Evolutionary conservation across 1,284 basidiomycete genomes (phyloP).

Genomic region (Boletus semigastroideus): DNA sequence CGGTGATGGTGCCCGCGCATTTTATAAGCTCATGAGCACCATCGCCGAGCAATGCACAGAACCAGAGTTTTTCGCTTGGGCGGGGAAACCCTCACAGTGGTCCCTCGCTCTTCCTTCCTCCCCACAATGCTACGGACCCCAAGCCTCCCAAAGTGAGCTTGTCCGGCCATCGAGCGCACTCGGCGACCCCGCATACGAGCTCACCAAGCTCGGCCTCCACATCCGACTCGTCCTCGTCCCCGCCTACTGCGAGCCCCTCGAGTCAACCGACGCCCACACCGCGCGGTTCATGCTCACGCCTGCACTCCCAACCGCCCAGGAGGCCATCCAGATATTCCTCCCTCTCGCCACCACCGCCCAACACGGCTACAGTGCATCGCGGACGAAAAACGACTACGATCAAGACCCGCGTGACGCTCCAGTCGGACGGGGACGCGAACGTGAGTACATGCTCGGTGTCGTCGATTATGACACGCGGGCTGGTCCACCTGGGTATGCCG

Average conservation of each 20-base stretch:
- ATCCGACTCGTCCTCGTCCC: slow-evolving; percentile 22
- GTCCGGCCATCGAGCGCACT: slow-evolving; percentile 9
- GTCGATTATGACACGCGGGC: slow-evolving; percentile 25
- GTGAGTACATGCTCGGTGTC: slow-evolving; percentile 23
- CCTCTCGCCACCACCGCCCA: slow-evolving; percentile 5
- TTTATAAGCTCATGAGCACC: slow-evolving; percentile 21
- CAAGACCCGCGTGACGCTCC: slow-evolving; percentile 13
- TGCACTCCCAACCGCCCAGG: slow-evolving; percentile 15
- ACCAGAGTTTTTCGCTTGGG: slow-evolving; percentile 26
- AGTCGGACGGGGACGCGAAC: slow-evolving; percentile 7
- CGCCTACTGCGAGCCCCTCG: slow-evolving; percentile 22
- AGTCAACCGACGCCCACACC: slow-evolving; percentile 9
- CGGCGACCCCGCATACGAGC: slow-evolving; percentile 25
- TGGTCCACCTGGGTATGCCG: slow-evolving; percentile 27
- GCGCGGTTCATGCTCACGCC: slow-evolving; percentile 21
- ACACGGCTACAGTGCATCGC: not conserved
- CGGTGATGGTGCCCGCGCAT: slow-evolving; percentile 27
- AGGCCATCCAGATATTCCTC: slow-evolving; percentile 24
- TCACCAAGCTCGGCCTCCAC: slow-evolving; percentile 25
- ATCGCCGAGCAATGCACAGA: slow-evolving; percentile 22
- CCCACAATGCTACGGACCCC: slow-evolving; percentile 16
- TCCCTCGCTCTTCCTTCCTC: slow-evolving; percentile 26
- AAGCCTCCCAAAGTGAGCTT: slow-evolving; percentile 12
- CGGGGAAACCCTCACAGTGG: slow-evolving; percentile 24
- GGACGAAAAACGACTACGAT: slow-evolving; percentile 8